Percentiles rank a stretch among this genome's conserved stretches.
Conservation (phyloP, 2,329 filamentous ascomycete genomes). For the Coleophoma cylindrospora region DNA sequence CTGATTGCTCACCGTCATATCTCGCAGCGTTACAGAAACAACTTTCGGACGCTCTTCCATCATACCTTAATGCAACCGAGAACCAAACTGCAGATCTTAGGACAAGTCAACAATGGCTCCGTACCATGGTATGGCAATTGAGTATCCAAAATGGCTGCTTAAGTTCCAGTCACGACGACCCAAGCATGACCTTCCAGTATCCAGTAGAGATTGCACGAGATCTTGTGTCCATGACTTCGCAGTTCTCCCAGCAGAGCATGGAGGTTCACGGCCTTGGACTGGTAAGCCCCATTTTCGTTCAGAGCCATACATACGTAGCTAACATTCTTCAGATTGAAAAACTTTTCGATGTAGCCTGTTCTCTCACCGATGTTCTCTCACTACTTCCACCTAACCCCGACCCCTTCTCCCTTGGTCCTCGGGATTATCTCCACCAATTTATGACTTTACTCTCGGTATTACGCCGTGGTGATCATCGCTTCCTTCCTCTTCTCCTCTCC, state of each 20-base stretch:
- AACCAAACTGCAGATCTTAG: slow-evolving; percentile 49
- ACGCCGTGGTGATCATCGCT: slow-evolving; percentile 71
- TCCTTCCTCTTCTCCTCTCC: slow-evolving; percentile 69
- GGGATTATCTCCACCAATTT: slow-evolving; percentile 68
- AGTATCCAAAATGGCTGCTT: slow-evolving; percentile 49
- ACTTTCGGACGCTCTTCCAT: slow-evolving; percentile 48
- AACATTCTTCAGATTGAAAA: slow-evolving; percentile 59
- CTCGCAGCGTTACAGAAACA: slow-evolving; percentile 57
- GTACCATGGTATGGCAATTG: slow-evolving; percentile 59
- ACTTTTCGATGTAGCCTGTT: slow-evolving; percentile 70
- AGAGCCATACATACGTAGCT: not conserved
- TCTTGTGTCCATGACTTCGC: slow-evolving; percentile 59
- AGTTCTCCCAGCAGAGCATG: slow-evolving; percentile 67
- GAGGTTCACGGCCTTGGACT: slow-evolving; percentile 71
- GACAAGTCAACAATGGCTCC: slow-evolving; percentile 61
- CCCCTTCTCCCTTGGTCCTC: slow-evolving; percentile 61
- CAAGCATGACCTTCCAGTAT: slow-evolving; percentile 56
- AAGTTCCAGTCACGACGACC: slow-evolving; percentile 41
- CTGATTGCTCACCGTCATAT: slow-evolving; percentile 51
- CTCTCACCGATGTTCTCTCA: slow-evolving; percentile 68
- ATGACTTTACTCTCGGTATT: slow-evolving; percentile 63
- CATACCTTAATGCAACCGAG: slow-evolving; percentile 45
- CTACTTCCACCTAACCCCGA: slow-evolving; percentile 55
- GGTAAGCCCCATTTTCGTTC: slow-evolving; percentile 38
- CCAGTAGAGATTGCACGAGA: slow-evolving; percentile 59